phyloP scores from a whole-genome alignment of 1,284 basidiomycete genomes.

The Austropuccinia psidii region DNA sequence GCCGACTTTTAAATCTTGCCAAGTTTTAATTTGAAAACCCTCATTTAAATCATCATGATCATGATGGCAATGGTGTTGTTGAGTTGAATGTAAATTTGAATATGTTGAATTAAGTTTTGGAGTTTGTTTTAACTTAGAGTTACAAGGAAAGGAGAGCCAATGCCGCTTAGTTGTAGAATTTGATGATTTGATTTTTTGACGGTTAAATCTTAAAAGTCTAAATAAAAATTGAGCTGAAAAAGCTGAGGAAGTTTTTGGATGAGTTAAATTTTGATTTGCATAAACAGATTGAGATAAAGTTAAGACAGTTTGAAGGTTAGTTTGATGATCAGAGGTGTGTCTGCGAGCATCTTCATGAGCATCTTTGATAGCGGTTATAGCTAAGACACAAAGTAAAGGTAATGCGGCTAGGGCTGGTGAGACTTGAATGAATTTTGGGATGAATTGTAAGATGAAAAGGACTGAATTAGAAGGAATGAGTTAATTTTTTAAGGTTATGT shows the following conservation, averaged over 20 bases:
- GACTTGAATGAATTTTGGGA: constrained; percentile 86
- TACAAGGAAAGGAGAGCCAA: background rate
- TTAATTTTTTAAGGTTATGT: background rate
- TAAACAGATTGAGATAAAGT: constrained; percentile 52
- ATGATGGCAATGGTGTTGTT: constrained; percentile 7
- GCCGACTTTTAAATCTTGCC: constrained; percentile 92
- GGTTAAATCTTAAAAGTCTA: constrained; percentile 66
- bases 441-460: constrained; percentile 90
- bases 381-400: constrained; percentile 77
- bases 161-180: constrained; percentile 36
- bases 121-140: background rate
- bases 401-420: constrained; percentile 83
- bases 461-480: constrained; percentile 48
- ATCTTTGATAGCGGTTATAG: constrained; percentile 85
- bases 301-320: constrained; percentile 55
- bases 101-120: background rate
- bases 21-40: constrained; percentile 61
- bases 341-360: constrained; percentile 96
- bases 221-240: constrained; percentile 47
- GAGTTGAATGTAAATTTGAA: constrained; percentile 30
- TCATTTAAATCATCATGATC: background rate
- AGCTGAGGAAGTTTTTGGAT: constrained; percentile 15
- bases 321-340: constrained; percentile 81
- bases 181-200: constrained; percentile 68
- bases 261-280: constrained; percentile 51